Evolutionary conservation across 2,329 filamentous ascomycete species (phyloP).

Genomic region (Alternaria triticina): DNA sequence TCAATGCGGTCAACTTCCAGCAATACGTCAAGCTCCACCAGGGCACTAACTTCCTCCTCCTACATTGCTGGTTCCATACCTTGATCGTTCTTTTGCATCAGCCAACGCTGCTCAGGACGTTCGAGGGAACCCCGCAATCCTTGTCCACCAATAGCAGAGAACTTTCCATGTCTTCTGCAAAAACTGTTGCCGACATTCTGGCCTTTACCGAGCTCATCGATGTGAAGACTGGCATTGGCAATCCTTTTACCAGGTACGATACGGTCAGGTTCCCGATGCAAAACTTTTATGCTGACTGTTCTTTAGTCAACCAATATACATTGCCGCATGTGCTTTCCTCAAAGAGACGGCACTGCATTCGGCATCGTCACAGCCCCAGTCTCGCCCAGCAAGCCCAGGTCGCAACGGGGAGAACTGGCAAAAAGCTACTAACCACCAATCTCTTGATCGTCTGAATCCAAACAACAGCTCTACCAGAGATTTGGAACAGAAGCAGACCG

Average conservation of each 20-base stretch:
- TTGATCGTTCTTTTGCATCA: constrained; percentile 85
- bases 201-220: constrained; percentile 87
- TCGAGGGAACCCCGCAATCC: constrained; percentile 72
- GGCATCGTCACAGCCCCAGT: constrained; percentile 66
- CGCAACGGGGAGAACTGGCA: constrained; percentile 5
- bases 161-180: constrained; percentile 83
- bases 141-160: constrained; percentile 82
- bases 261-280: not conserved
- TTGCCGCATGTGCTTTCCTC: constrained; percentile 86
- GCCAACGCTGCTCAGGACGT: constrained; percentile 80
- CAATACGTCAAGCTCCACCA: constrained; percentile 81
- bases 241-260: constrained; percentile 72
- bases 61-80: constrained; percentile 90
- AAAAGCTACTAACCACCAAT: not conserved
- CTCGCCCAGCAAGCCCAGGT: constrained; percentile 57
- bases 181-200: constrained; percentile 88
- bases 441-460: constrained; percentile 8
- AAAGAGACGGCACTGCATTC: constrained; percentile 79
- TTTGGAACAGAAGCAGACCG: constrained; percentile 49
- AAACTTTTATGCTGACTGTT: constrained; percentile 13
- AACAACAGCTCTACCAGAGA: constrained; percentile 25
- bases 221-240: constrained; percentile 83
- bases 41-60: constrained; percentile 83
- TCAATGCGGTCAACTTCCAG: constrained; percentile 86
- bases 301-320: constrained; percentile 82